Conservation (phyloP, 2,329 filamentous ascomycete species). For the Trichothecium roseum region DNA sequence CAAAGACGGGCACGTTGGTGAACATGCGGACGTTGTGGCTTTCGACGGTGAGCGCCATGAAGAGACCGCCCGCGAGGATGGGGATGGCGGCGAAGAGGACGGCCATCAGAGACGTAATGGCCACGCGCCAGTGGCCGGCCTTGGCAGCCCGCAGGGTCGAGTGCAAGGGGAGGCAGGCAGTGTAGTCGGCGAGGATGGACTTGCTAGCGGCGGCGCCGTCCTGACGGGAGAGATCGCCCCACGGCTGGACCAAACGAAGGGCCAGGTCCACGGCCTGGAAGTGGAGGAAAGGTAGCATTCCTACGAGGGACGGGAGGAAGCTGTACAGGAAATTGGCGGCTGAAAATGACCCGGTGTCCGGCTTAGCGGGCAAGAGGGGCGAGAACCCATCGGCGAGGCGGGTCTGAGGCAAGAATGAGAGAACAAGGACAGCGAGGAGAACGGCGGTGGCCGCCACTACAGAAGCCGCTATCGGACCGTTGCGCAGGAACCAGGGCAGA, state of each 20-base stretch:
- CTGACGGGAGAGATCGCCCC: slow-evolving; percentile 45
- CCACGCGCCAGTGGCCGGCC: slow-evolving; percentile 57
- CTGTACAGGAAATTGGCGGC: slow-evolving; percentile 81
- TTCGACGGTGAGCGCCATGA: slow-evolving; percentile 58
- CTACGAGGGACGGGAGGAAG: slow-evolving; percentile 60
- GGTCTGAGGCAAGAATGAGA: slow-evolving; percentile 65
- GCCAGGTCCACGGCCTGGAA: slow-evolving; percentile 58
- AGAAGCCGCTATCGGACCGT: slow-evolving; percentile 55
- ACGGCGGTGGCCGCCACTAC: slow-evolving; percentile 49
- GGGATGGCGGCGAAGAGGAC: slow-evolving; percentile 53
- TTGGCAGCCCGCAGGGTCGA: slow-evolving; percentile 44
- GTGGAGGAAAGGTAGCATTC: slow-evolving; percentile 54
- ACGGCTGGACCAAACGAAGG: slow-evolving; percentile 58
- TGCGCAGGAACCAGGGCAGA: slow-evolving; percentile 67
- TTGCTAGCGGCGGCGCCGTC: slow-evolving; percentile 51
- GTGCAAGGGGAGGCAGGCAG: slow-evolving; percentile 51
- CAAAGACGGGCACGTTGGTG: slow-evolving; percentile 63
- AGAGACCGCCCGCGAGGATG: slow-evolving; percentile 57
- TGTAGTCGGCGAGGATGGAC: slow-evolving; percentile 61
- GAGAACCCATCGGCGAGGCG: slow-evolving; percentile 60
- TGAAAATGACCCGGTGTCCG: slow-evolving; percentile 60
- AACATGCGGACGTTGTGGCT: slow-evolving; percentile 50
- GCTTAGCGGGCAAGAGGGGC: slow-evolving; percentile 53
- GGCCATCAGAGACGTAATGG: slow-evolving; percentile 48
- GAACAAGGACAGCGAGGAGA: slow-evolving; percentile 59